Conservation (phyloP, 2,329 filamentous ascomycete genomes). For the Ambrosiella beaveri region DNA sequence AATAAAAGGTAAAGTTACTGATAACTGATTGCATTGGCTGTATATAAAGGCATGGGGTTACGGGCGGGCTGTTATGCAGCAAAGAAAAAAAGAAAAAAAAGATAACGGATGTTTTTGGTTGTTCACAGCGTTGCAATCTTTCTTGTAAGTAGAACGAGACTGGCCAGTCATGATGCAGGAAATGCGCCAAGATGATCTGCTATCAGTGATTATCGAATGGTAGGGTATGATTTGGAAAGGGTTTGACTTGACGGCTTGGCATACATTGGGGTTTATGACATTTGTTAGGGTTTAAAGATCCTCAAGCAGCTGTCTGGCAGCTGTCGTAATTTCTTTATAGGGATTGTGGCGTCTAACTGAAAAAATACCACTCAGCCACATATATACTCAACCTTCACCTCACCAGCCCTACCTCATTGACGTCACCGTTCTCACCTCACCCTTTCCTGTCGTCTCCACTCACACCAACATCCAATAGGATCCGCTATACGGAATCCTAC, state of each 20-base stretch:
- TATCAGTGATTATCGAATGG: not conserved
- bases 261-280: not conserved
- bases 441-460: not conserved
- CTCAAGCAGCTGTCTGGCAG: not conserved
- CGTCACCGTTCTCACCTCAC: not conserved
- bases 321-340: not conserved
- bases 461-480: not conserved
- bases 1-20: not conserved
- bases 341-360: not conserved
- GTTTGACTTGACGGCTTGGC: not conserved
- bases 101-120: not conserved
- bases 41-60: not conserved
- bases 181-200: not conserved
- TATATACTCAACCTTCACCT: not conserved
- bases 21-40: not conserved
- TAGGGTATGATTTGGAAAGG: not conserved
- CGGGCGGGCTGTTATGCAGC: not conserved
- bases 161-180: not conserved
- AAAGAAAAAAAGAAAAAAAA: no score
- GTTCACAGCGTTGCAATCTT: not conserved
- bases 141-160: not conserved
- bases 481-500: not conserved
- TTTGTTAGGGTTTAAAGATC: not conserved
- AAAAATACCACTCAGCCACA: not conserved
- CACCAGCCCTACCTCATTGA: not conserved